These are phyloP conservation scores for Colletotrichum incanum DNA, from an alignment of 2,329 filamentous ascomycete genomes.

Conservation along the genomic window DNA sequence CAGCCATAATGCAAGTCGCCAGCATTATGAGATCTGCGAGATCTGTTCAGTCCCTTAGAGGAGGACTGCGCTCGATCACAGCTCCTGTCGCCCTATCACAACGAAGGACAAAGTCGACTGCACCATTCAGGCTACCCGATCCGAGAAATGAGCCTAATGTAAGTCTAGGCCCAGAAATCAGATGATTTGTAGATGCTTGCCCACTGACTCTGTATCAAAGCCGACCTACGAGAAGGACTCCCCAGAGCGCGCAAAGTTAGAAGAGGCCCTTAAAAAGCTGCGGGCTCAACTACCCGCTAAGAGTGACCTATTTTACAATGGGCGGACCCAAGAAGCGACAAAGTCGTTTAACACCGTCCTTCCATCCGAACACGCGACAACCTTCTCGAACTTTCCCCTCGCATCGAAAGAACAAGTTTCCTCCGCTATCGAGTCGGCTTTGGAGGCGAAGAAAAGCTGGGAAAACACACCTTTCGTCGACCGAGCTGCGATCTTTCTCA, in stretches of 20 bases:
- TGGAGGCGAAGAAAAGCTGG: conserved; percentile 90
- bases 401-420: conserved; percentile 52
- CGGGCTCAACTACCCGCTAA: conserved; percentile 51
- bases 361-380: conserved; percentile 53
- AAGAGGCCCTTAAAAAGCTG: conserved; percentile 50
- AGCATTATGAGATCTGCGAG: conserved; percentile 25
- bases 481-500: conserved; percentile 93
- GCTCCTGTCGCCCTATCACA: conserved; percentile 43
- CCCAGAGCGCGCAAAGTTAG: conserved; percentile 50
- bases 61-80: conserved; percentile 36
- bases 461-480: conserved; percentile 90
- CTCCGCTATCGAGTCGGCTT: conserved; percentile 83
- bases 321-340: conserved; percentile 48
- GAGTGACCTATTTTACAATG: conserved; percentile 53
- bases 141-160: conserved; percentile 54
- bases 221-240: conserved; percentile 51
- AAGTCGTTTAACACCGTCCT: conserved; percentile 51
- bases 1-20: conserved; percentile 18
- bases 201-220: conserved; percentile 35
- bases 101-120: conserved; percentile 47
- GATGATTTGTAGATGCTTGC: no score
- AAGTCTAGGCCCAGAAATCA: conserved; percentile 17
- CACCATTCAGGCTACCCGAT: conserved; percentile 52
- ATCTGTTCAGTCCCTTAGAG: conserved; percentile 3
- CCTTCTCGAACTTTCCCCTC: conserved; percentile 55